Percentiles rank a stretch among this genome's conserved stretches.
These are phyloP conservation scores for Castanopsis chinensis DNA, from an alignment of 306 rosid genomes.

Conservation along the genomic window DNA sequence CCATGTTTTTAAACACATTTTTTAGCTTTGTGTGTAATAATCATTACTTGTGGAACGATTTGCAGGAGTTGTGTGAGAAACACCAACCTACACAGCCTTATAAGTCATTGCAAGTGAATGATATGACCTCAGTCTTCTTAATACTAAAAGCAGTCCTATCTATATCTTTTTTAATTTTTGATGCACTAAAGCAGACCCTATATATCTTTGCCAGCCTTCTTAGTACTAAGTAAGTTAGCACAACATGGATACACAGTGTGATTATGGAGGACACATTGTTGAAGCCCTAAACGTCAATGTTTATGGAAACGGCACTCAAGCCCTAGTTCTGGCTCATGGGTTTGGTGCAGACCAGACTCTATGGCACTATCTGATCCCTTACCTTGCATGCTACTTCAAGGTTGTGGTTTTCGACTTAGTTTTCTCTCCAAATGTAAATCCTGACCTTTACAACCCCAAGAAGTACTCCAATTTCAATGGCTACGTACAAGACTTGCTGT, in stretches of 20 bases:
- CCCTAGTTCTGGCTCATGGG: conserved; percentile 52
- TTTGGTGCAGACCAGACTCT: conserved; percentile 39
- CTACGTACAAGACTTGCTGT: conserved; percentile 41
- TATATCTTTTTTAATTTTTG: too few relatives aligned
- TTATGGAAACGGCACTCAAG: conserved; percentile 49
- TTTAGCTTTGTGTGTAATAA: too few relatives aligned
- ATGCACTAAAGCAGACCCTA: too few relatives aligned
- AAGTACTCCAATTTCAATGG: conserved; percentile 45
- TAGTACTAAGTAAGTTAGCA: too few relatives aligned
- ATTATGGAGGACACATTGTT: conserved; percentile 32
- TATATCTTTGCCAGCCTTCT: too few relatives aligned
- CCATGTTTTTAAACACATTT: too few relatives aligned
- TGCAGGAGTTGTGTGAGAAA: too few relatives aligned
- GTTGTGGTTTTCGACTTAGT: conserved; percentile 51
- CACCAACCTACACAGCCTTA: too few relatives aligned
- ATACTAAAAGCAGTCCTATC: too few relatives aligned
- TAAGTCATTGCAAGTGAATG: too few relatives aligned
- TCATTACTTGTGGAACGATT: too few relatives aligned
- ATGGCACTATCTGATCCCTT: conserved; percentile 46
- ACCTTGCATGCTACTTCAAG: conserved; percentile 52
- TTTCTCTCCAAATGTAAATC: conserved; percentile 38
- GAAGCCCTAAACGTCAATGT: conserved; percentile 40
- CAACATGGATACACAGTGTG: conserved; percentile 27
- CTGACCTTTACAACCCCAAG: conserved; percentile 21
- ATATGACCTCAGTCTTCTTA: too few relatives aligned